These are phyloP conservation scores for Echites panduratus DNA, from an alignment of 257 asterid genomes.

Conservation along the genomic window DNA sequence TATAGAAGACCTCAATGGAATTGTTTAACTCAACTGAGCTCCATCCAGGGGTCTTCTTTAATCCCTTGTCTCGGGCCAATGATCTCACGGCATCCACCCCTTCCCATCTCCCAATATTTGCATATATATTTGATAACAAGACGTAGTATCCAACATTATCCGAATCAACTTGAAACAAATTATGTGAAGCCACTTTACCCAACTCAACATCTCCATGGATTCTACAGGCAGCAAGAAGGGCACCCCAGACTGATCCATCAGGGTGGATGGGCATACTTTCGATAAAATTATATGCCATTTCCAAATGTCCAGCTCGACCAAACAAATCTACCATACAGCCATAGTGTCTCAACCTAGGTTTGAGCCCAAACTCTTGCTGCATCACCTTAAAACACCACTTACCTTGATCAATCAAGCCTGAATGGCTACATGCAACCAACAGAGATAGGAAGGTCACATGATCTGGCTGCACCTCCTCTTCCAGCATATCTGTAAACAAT, in stretches of 20 bases:
- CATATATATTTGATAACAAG: constrained; percentile 70
- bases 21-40: constrained; percentile 21
- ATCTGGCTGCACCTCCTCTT: constrained; percentile 58
- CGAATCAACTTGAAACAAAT: constrained; percentile 16
- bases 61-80: constrained; percentile 19
- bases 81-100: constrained; percentile 70
- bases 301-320: constrained; percentile 60
- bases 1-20: constrained; percentile 24
- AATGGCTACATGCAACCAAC: constrained; percentile 71
- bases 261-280: constrained; percentile 20
- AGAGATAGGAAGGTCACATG: constrained; percentile 66
- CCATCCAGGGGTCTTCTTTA: constrained; percentile 29
- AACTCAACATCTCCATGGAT: constrained; percentile 16
- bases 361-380: constrained; percentile 48
- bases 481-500: constrained; percentile 51
- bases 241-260: constrained; percentile 32
- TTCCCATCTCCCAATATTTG: constrained; percentile 63
- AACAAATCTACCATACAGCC: constrained; percentile 73
- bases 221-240: constrained; percentile 25
- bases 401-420: constrained; percentile 69
- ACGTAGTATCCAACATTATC: constrained; percentile 67
- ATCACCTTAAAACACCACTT: constrained; percentile 46
- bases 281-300: constrained; percentile 17
- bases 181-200: constrained; percentile 21
- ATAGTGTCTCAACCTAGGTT: constrained; percentile 54